Evolutionary conservation across 805 yeast species (phyloP).

Genomic region (Suhomyces prunicola): DNA sequence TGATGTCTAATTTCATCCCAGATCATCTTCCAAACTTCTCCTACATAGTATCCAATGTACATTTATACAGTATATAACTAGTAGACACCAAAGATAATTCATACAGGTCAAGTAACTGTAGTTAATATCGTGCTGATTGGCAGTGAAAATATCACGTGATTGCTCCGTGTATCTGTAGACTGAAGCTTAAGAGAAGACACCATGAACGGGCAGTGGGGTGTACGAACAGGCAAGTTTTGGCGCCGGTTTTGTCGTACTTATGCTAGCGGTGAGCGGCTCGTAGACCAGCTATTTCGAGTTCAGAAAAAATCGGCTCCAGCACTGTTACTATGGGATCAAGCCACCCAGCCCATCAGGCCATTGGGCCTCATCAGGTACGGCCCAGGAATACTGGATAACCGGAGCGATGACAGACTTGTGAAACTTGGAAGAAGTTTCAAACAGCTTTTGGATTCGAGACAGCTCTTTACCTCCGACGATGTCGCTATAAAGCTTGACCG

Average conservation of each 20-base stretch:
- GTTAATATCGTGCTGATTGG: background rate
- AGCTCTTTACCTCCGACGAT: background rate
- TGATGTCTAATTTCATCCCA: background rate
- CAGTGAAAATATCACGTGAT: background rate
- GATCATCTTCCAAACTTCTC: background rate
- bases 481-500: background rate
- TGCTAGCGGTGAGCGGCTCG: background rate
- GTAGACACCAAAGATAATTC: background rate
- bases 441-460: background rate
- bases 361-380: background rate
- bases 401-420: background rate
- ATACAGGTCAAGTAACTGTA: background rate
- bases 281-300: background rate
- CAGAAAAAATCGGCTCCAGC: background rate
- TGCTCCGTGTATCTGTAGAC: background rate
- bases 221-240: background rate
- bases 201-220: background rate
- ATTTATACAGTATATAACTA: conserved; percentile 4
- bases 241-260: background rate
- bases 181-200: background rate
- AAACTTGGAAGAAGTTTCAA: conserved; percentile 1
- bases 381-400: background rate
- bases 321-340: background rate
- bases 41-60: conserved; percentile 6
- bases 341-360: background rate